phyloP scores from a whole-genome alignment of 2,329 filamentous ascomycete genomes.

The Fusarium sarcochroum region DNA sequence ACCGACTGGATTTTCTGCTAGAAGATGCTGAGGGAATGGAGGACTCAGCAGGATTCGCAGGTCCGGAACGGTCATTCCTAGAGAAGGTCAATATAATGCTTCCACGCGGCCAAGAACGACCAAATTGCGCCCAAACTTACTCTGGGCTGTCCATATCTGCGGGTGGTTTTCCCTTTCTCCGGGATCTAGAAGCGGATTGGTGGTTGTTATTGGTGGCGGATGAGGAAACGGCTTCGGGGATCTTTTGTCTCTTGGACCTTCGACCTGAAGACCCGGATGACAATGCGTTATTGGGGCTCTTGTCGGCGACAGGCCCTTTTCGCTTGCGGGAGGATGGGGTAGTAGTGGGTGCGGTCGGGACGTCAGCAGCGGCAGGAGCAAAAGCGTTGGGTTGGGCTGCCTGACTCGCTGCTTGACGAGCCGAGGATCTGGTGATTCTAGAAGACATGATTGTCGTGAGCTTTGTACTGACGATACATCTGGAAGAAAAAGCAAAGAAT shows the following conservation, averaged over 20 bases:
- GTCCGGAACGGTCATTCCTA: slow-evolving; percentile 58
- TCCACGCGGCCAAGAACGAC: not conserved
- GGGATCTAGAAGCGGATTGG: slow-evolving; percentile 59
- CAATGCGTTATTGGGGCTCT: slow-evolving; percentile 56
- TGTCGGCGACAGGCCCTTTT: slow-evolving; percentile 74
- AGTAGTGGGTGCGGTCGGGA: slow-evolving; percentile 58
- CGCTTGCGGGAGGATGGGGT: slow-evolving; percentile 77
- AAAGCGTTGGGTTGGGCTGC: slow-evolving; percentile 63
- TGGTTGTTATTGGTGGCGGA: slow-evolving; percentile 45
- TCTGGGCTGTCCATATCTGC: slow-evolving; percentile 81
- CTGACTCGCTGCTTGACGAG: slow-evolving; percentile 85
- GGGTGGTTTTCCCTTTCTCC: slow-evolving; percentile 72
- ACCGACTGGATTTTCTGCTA: slow-evolving; percentile 79
- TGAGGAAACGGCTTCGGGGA: slow-evolving; percentile 63
- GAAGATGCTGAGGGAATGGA: slow-evolving; percentile 72
- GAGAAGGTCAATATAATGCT: slow-evolving; percentile 23
- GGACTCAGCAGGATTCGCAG: slow-evolving; percentile 72
- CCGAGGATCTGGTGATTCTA: slow-evolving; percentile 96
- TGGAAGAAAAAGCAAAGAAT: slow-evolving; percentile 38
- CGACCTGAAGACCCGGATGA: slow-evolving; percentile 61
- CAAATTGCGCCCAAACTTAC: slow-evolving; percentile 59
- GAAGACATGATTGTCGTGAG: slow-evolving; percentile 84
- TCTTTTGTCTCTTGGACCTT: slow-evolving; percentile 80
- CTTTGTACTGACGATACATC: slow-evolving; percentile 47
- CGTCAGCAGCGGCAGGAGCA: slow-evolving; percentile 56